A percentile compares a stretch with the other conserved stretches of the same genome.
Evolutionary conservation across 2,329 filamentous ascomycete genomes (phyloP).

Genomic region (Aspergillus ochraceoroseus): DNA sequence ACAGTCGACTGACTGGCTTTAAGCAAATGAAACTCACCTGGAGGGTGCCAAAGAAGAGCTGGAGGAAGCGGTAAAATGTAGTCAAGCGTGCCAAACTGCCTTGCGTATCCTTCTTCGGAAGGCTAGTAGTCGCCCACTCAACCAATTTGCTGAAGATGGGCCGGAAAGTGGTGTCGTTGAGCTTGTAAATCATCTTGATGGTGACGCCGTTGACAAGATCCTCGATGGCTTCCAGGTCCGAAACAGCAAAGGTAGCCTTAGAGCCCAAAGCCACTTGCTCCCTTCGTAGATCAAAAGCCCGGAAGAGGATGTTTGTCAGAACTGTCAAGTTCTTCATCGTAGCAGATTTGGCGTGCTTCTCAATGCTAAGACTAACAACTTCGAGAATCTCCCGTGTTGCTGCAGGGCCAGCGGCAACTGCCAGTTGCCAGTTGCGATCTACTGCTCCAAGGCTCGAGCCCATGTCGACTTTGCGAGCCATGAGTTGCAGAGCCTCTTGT

Average conservation of each 20-base stretch:
- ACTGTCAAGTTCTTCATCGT: slow-evolving; percentile 69
- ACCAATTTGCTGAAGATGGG: slow-evolving; percentile 84
- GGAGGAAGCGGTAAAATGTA: slow-evolving; percentile 75
- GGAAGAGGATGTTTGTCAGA: slow-evolving; percentile 59
- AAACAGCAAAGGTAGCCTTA: slow-evolving; percentile 41
- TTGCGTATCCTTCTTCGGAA: slow-evolving; percentile 57
- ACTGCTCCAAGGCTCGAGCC: slow-evolving; percentile 71
- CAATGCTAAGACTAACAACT: slow-evolving; percentile 65
- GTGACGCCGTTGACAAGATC: slow-evolving; percentile 62
- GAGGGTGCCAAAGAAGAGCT: slow-evolving; percentile 74
- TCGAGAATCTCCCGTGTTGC: slow-evolving; percentile 65
- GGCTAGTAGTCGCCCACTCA: slow-evolving; percentile 65
- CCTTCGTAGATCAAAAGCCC: slow-evolving; percentile 49
- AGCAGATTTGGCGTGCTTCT: slow-evolving; percentile 69
- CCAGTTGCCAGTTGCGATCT: slow-evolving; percentile 64
- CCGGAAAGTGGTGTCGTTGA: slow-evolving; percentile 89
- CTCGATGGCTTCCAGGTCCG: slow-evolving; percentile 57
- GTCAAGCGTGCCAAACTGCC: slow-evolving; percentile 62
- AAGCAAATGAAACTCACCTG: slow-evolving; percentile 48
- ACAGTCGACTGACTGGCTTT: slow-evolving; percentile 1
- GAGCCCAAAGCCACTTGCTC: slow-evolving; percentile 33
- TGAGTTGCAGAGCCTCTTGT: slow-evolving; percentile 63
- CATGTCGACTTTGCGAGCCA: slow-evolving; percentile 72
- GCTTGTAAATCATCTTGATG: slow-evolving; percentile 90
- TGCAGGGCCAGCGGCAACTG: slow-evolving; percentile 58